Conservation (phyloP, 164 flowering plant species). For the Annona squamosa region DNA sequence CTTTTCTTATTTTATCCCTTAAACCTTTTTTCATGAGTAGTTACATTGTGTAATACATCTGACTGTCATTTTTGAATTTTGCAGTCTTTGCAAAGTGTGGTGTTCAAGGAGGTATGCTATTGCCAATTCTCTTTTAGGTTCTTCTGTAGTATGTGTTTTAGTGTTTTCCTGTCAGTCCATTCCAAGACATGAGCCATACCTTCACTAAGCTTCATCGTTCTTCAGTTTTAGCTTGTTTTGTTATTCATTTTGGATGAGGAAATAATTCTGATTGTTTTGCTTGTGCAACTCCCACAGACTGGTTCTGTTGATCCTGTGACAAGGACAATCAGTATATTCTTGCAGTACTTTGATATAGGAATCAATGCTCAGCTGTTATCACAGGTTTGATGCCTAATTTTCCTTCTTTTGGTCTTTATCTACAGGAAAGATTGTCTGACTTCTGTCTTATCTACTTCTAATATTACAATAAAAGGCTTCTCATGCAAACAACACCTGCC, state of each 20-base stretch:
- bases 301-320: constrained; percentile 97
- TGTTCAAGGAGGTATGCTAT: constrained; percentile 77
- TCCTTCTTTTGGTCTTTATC: background rate
- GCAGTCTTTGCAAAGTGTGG: constrained; percentile 99
- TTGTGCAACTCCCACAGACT: constrained; percentile 44
- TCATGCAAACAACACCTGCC: background rate
- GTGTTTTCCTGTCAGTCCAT: constrained; percentile 1
- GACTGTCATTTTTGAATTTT: constrained; percentile 27
- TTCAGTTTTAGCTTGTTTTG: background rate
- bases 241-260: background rate
- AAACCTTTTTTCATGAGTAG: constrained; percentile 1
- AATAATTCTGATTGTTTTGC: background rate
- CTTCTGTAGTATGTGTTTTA: background rate
- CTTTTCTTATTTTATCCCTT: background rate
- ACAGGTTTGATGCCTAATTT: constrained; percentile 48
- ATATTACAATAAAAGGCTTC: background rate
- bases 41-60: constrained; percentile 9
- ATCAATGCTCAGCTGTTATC: constrained; percentile 73
- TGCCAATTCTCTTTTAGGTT: constrained; percentile 3
- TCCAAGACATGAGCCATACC: background rate
- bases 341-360: constrained; percentile 95
- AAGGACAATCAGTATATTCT: constrained; percentile 69
- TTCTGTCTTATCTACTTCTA: background rate
- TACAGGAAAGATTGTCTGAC: background rate
- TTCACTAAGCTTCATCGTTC: background rate